phyloP scores from a whole-genome alignment of 2,329 filamentous ascomycete species.

The Fusarium praegraminearum region DNA sequence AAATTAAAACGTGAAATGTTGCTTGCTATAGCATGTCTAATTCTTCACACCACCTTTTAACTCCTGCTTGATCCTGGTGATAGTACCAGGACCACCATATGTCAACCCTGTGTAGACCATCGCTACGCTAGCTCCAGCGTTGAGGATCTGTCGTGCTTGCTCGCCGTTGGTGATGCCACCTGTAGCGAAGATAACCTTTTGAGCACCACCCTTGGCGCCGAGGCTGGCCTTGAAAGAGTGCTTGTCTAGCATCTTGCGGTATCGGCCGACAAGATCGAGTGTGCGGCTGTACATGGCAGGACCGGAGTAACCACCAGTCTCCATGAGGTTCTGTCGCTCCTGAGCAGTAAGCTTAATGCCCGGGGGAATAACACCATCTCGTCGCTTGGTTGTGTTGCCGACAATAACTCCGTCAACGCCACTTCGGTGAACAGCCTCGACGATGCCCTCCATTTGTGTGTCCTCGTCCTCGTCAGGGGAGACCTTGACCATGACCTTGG shows the following conservation, averaged over 20 bases:
- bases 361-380: conserved; percentile 76
- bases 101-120: conserved; percentile 88
- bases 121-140: conserved; percentile 89
- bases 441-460: conserved; percentile 87
- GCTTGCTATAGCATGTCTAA: conserved; percentile 37
- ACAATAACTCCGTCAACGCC: conserved; percentile 97
- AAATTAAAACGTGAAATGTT: conserved; percentile 42
- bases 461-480: conserved; percentile 93
- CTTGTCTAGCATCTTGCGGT: conserved; percentile 76
- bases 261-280: conserved; percentile 80
- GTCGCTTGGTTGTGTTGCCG: conserved; percentile 93
- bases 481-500: conserved; percentile 93
- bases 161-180: conserved; percentile 91
- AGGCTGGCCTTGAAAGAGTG: conserved; percentile 51
- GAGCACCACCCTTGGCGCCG: conserved; percentile 48
- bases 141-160: conserved; percentile 83
- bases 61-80: conserved; percentile 74
- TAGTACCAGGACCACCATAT: conserved; percentile 73
- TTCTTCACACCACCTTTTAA: conserved; percentile 60
- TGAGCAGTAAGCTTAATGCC: conserved; percentile 72
- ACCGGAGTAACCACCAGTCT: conserved; percentile 91
- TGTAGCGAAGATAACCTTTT: conserved; percentile 91
- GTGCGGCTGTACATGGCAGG: conserved; percentile 89
- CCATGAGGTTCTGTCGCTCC: conserved; percentile 76
- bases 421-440: conserved; percentile 82